Evolutionary conservation across 495 filamentous ascomycete genomes (phyloP).

Genomic region (Viridothelium virens): DNA sequence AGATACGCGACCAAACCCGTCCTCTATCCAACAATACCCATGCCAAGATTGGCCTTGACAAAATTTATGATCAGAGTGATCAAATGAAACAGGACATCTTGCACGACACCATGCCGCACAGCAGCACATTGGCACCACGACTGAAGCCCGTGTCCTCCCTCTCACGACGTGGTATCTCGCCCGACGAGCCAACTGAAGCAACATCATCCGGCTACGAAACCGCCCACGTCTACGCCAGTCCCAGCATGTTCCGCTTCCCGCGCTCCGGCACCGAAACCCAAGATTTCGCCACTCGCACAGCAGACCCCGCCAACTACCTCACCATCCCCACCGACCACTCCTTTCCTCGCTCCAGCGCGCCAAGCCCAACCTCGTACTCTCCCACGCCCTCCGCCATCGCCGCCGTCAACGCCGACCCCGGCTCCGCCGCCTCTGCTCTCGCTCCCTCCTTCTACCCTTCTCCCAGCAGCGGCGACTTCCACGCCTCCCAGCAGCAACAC

Average conservation of each 20-base stretch:
- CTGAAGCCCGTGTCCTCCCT: background rate
- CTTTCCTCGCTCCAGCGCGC: constrained; percentile 5
- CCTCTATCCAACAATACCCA: background rate
- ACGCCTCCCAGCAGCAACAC: background rate
- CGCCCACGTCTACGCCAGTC: constrained; percentile 5
- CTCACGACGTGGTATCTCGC: background rate
- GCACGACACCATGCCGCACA: background rate
- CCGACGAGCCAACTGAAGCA: background rate
- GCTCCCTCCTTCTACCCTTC: background rate
- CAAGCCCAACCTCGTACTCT: constrained; percentile 5
- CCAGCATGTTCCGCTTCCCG: background rate
- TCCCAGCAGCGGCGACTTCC: background rate
- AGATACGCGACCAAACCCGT: background rate
- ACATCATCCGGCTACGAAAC: constrained; percentile 5
- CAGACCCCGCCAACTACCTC: background rate
- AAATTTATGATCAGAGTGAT: background rate
- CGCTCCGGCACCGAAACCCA: background rate
- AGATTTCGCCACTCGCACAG: background rate
- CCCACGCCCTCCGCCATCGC: constrained; percentile 2
- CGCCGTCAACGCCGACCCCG: background rate
- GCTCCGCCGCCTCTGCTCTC: constrained; percentile 2
- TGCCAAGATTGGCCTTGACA: background rate
- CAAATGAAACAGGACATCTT: background rate
- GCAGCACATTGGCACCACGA: background rate
- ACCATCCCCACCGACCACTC: background rate